Evolutionary conservation across 78 protist genomes (phyloP), one percentile per base, ranked within the genome.

Genomic region (Salpingoeca rosetta): DNA sequence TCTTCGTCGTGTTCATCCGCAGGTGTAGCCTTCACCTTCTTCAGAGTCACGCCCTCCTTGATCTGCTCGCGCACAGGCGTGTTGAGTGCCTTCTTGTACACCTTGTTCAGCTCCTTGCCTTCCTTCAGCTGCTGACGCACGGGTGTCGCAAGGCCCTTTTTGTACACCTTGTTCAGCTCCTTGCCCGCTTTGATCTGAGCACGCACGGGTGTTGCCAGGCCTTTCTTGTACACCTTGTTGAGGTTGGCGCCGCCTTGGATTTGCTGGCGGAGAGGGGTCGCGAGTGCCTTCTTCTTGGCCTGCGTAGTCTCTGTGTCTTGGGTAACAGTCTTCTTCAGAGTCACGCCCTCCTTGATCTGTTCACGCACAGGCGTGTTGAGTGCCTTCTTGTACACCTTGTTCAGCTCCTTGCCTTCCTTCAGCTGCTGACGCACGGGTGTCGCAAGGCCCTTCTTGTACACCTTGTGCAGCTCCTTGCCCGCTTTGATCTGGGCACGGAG

Each of bases 21-120:
- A n/a, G n/a, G n/a, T 17, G 65, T 51, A 17, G 65, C 65, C 65
- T 22, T 51, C 65, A 51, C 65, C 73, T 80, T 80, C 83, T 80
- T 80, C 41, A 80, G 83, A 65, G 42, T 27, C 12, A 44, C 83
- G 65, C 83, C 83, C 35, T 43, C 65, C 40, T 11, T 10, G 83
- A 80, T 80, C 11, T 25, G 74, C 1, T 41, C 40, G 83, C 83
- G 83, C 75, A 44, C 73, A 12, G 83, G 83, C 75, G 83, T 80
- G 73, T 24, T 44, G 83, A 80, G 83, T n/a, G 65, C 73, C 56
- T 78, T 78, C 37, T 11, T 73, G 56, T 78, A 17, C 65, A 51
- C 7, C 31, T 51, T 17, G 31, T 76, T 76, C 40, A 80, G 83
- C 2, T 43, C 73, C 28, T 35, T 44, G 36, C 83, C 83, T 22